Evolutionary conservation across 768 basidiomycete genomes (phyloP).

Genomic region (Asterophora lycoperdoides): DNA sequence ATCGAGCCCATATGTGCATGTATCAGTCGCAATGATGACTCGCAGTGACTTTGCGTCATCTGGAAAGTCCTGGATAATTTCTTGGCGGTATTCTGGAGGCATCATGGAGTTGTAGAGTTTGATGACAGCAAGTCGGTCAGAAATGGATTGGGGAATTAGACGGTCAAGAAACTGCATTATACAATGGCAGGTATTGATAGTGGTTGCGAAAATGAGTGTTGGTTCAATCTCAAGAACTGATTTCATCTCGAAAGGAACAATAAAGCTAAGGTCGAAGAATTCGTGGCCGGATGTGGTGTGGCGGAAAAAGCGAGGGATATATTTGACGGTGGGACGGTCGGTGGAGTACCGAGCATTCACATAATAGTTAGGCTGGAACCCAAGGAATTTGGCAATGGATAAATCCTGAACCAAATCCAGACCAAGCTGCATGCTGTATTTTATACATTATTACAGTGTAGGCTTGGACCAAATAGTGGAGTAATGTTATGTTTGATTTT

Average conservation of each 20-base stretch:
- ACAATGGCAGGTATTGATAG: neutral
- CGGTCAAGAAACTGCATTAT: neutral
- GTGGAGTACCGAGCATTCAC: conserved; percentile 13
- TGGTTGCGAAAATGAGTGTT: neutral
- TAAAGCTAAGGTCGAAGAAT: neutral
- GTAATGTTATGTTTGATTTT: too few species aligned
- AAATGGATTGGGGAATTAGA: neutral
- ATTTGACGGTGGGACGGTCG: conserved; percentile 1
- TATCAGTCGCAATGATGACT: too few species aligned
- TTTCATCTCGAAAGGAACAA: neutral
- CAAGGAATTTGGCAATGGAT: conserved; percentile 8
- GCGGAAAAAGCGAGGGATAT: neutral
- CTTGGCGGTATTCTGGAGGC: too few species aligned
- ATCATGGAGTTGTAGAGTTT: too few species aligned
- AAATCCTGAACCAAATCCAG: too few species aligned
- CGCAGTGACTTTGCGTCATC: too few species aligned
- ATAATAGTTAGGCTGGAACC: conserved; percentile 11
- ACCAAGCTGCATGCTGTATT: too few species aligned
- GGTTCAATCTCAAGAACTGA: neutral
- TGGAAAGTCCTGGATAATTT: too few species aligned
- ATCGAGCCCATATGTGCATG: too few species aligned
- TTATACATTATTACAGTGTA: too few species aligned
- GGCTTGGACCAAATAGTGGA: too few species aligned
- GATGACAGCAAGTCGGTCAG: too few species aligned
- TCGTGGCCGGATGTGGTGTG: neutral